A percentile compares a stretch with the other conserved stretches of the same genome.
These are phyloP conservation scores for Microcyclosporella mali DNA, from an alignment of 2,329 filamentous ascomycete species.

Conservation along the genomic window DNA sequence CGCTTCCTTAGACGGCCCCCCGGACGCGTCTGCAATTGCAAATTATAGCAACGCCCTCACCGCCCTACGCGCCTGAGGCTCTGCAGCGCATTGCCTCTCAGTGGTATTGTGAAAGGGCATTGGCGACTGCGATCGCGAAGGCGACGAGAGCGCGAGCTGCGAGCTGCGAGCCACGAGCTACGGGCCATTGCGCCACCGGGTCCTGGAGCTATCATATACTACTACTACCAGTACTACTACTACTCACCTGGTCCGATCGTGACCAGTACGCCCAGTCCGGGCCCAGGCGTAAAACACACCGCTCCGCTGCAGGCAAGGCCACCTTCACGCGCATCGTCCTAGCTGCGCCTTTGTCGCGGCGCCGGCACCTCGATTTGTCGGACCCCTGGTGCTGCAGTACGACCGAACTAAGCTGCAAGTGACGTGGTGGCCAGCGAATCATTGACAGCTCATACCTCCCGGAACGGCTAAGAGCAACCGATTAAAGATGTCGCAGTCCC, in stretches of 20 bases:
- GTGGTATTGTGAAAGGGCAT: not conserved
- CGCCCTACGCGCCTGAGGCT: slow-evolving; percentile 1
- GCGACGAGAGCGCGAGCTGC: no score
- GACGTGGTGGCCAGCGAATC: slow-evolving; percentile 29
- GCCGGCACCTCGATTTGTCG: slow-evolving; percentile 22
- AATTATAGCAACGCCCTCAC: not conserved
- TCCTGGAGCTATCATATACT: no score
- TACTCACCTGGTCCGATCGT: no score
- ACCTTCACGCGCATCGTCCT: slow-evolving; percentile 12
- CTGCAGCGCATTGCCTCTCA: no score
- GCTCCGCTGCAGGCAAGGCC: slow-evolving; percentile 11
- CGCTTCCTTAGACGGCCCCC: no score
- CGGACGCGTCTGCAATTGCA: no score
- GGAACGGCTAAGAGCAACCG: slow-evolving; percentile 39
- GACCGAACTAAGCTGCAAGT: slow-evolving; percentile 14
- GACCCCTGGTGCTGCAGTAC: slow-evolving; percentile 21
- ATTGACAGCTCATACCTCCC: slow-evolving; percentile 27
- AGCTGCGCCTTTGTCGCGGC: slow-evolving; percentile 13
- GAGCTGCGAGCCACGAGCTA: no score
- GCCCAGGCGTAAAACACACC: slow-evolving; percentile 17
- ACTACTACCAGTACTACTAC: no score
- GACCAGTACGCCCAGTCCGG: slow-evolving; percentile 9
- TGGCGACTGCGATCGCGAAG: no score
- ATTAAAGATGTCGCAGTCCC: slow-evolving; percentile 80
- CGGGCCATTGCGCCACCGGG: no score